A percentile compares a stretch with the other conserved stretches of the same genome.
phyloP scores from a whole-genome alignment of 73 alveolate genomes.

The Stentor roeselii region DNA sequence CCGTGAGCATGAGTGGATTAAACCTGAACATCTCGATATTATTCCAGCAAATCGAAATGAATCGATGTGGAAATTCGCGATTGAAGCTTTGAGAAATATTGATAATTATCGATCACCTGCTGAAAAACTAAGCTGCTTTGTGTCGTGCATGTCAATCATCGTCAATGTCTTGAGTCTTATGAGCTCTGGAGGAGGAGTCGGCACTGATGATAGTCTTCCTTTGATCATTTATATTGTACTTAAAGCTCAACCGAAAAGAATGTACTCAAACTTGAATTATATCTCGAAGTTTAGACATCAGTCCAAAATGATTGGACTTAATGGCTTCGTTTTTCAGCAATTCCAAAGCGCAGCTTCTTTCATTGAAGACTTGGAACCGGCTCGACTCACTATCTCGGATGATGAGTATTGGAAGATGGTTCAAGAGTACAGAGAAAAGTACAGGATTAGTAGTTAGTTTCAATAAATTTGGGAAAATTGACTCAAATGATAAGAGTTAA shows the following conservation, averaged over 20 bases:
- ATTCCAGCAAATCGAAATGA: conserved; percentile 15
- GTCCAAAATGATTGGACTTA: conserved; percentile 19
- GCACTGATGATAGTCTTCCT: conserved; percentile 33
- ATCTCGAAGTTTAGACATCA: conserved; percentile 9
- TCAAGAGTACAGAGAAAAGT: not conserved
- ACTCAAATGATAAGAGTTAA: no score
- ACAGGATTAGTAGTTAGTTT: not conserved
- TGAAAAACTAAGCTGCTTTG: conserved; percentile 12
- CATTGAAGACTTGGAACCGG: not conserved
- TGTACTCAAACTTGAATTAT: conserved; percentile 22
- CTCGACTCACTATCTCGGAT: not conserved
- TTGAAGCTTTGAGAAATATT: not conserved
- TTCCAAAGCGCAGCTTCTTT: conserved; percentile 29
- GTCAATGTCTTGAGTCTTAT: conserved; percentile 11
- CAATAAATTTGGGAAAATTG: no score
- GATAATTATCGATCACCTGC: conserved; percentile 11
- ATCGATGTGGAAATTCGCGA: conserved; percentile 18
- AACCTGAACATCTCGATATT: conserved; percentile 29
- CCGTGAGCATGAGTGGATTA: not conserved
- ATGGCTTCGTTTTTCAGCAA: conserved; percentile 20
- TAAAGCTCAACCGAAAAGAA: conserved; percentile 1
- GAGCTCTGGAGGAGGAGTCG: conserved; percentile 16
- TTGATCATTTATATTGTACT: conserved; percentile 16
- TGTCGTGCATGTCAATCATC: conserved; percentile 1
- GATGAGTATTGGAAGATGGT: not conserved